phyloP scores from a whole-genome alignment of 2,329 filamentous ascomycete species.

The Tolypocladium tropicale region DNA sequence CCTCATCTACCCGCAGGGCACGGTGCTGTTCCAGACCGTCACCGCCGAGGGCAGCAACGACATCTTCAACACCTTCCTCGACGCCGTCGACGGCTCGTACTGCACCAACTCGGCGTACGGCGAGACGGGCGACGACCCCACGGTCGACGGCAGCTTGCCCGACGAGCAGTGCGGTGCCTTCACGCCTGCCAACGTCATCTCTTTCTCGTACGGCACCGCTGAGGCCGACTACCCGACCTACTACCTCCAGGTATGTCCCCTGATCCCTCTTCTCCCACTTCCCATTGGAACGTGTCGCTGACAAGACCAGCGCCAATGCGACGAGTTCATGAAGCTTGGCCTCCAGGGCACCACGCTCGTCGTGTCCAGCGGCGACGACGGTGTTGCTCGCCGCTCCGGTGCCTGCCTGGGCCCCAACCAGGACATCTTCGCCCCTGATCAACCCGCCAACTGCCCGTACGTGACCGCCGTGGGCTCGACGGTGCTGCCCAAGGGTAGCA shows the following conservation, averaged over 20 bases:
- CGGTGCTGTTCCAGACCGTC: slow-evolving; percentile 34
- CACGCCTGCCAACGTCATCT: neutral
- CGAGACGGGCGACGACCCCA: neutral
- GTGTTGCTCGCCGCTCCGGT: slow-evolving; percentile 8
- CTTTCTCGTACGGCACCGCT: neutral
- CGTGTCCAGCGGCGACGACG: slow-evolving; percentile 22
- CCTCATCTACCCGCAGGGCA: slow-evolving; percentile 40
- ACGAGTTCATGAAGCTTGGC: slow-evolving; percentile 47
- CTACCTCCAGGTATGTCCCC: neutral
- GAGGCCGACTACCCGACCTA: neutral
- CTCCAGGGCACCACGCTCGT: slow-evolving; percentile 39
- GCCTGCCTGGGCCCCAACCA: slow-evolving; percentile 14
- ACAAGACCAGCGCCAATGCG: slow-evolving; percentile 32
- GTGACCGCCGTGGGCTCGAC: slow-evolving; percentile 41
- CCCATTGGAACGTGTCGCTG: slow-evolving; percentile 11
- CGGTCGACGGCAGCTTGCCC: neutral
- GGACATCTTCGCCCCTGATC: slow-evolving; percentile 36
- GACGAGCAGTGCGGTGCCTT: neutral
- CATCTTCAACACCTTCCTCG: slow-evolving; percentile 31
- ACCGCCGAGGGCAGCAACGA: slow-evolving; percentile 23
- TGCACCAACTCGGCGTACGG: neutral
- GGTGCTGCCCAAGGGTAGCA: slow-evolving; percentile 12
- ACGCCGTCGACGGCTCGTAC: slow-evolving; percentile 35
- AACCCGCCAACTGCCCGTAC: slow-evolving; percentile 37
- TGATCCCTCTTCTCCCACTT: neutral